Evolutionary conservation across 2,329 filamentous ascomycete genomes (phyloP), one percentile per base, ranked within the genome.

Genomic region (Microcyclospora tardicrescens): DNA sequence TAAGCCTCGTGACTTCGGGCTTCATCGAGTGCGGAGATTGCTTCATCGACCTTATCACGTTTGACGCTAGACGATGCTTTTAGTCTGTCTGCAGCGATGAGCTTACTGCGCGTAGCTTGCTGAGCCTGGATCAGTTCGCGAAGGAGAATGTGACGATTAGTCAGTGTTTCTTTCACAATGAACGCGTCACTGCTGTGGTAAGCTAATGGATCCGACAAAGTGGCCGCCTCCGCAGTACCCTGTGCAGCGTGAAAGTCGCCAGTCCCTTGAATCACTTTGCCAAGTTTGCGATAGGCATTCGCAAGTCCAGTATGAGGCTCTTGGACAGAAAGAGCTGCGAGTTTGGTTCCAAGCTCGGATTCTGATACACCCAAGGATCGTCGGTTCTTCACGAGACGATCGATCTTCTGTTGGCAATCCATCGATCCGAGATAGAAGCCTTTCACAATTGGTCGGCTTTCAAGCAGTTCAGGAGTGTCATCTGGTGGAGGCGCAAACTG

Each of bases 401-500:
- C 91, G 27, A 98, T 77, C 64, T 95, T 96, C 63, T 98, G 91
- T 33, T 86, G 85, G n/a, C 85, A 78, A 58, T 96, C 91, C 85
- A 98, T 93, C 6, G 85, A 81, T 14, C 84, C 85, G 15, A 98
- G 69, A 57, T 98, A 98, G 59, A 98, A 96, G 35, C 87, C 73
- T 66, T 98, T 98, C 29, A 96, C 91, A 33, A 85, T 71, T 1
- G 91, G 91, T 38, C 91, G 76, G 14, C 87, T 86, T 52, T 91
- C 81, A 46, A 89, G 80, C 39, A 98, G 71, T 65, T 98, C 91
- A 9, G 89, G 87, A 1, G 91, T 96, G 60, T 98, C 91, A 61
- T 98, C 91, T 10, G 91, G 87, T 1, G 91, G 91, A 27, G 91
- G 91, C 29, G 91, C 89, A 62, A 98, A 98, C 61, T 98, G 91